phyloP scores from a whole-genome alignment of 2,329 filamentous ascomycete species.

The Teratosphaeria epicoccoides region DNA sequence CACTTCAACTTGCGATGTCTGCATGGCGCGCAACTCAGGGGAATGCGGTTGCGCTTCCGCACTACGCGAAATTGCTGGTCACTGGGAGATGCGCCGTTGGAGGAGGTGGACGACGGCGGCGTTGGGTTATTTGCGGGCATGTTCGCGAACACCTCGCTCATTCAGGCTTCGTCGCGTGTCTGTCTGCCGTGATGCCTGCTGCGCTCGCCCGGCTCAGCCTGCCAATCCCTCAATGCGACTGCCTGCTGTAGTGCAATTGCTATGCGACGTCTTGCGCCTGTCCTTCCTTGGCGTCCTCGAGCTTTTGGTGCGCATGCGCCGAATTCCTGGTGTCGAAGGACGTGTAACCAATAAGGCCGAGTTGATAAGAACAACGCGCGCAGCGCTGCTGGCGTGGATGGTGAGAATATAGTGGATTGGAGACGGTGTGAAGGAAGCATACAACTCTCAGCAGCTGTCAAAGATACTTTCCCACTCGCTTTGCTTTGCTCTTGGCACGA shows the following conservation, averaged over 20 bases:
- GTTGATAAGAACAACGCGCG: neutral
- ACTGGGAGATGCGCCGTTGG: slow-evolving; percentile 69
- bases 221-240: neutral
- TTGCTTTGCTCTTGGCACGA: neutral
- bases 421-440: neutral
- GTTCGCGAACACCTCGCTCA: neutral
- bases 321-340: neutral
- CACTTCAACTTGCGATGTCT: slow-evolving; percentile 94
- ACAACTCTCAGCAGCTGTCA: neutral
- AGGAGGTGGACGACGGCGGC: slow-evolving; percentile 65
- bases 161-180: neutral
- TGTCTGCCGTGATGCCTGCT: neutral
- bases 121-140: slow-evolving; percentile 42
- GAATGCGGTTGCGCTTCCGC: slow-evolving; percentile 82
- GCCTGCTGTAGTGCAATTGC: neutral
- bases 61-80: slow-evolving; percentile 71
- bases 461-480: neutral
- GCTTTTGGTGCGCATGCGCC: neutral
- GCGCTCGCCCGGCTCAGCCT: neutral
- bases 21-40: slow-evolving; percentile 83
- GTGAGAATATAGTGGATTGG: neutral
- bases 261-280: neutral
- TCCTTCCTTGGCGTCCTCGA: neutral
- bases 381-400: neutral
- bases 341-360: neutral